Percentiles rank a stretch among this genome's conserved stretches.
These are phyloP conservation scores for Potentilla sterilis DNA, from an alignment of 306 rosid species.

Conservation along the genomic window DNA sequence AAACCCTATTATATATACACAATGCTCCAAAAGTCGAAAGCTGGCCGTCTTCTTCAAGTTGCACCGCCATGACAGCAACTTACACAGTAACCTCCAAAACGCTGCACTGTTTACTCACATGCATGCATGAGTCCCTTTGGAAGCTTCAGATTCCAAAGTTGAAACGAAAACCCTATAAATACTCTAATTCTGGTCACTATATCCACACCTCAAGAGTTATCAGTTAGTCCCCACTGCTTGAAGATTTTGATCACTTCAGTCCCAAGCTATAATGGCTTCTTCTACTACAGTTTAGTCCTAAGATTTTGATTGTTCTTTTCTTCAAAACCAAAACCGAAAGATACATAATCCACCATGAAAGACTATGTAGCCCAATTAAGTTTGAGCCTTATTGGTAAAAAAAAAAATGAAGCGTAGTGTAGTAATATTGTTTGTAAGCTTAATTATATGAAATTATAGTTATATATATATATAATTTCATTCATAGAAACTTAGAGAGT, in stretches of 20 bases:
- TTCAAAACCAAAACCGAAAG: no score
- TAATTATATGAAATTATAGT: no score
- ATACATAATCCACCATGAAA: no score
- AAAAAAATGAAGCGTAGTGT: no score
- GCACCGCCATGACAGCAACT: constrained; percentile 11
- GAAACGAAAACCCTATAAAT: constrained; percentile 14
- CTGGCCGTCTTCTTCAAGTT: constrained; percentile 9
- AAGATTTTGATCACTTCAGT: neutral
- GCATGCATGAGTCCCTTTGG: constrained; percentile 7
- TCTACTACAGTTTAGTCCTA: no score
- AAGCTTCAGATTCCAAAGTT: neutral
- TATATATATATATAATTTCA: no score
- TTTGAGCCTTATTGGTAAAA: no score
- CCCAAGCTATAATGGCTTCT: constrained; percentile 19
- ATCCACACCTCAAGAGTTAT: neutral
- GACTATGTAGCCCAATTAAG: no score
- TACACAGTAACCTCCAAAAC: constrained; percentile 3
- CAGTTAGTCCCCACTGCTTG: neutral
- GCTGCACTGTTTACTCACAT: constrained; percentile 1
- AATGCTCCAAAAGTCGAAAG: neutral
- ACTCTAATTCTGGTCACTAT: neutral
- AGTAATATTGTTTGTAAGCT: no score
- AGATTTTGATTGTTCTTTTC: no score
- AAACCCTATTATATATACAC: neutral
- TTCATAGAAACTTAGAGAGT: no score